Base-by-base conservation (phyloP, 2,329 filamentous ascomycete species). In the Aspergillus persii region DNA sequence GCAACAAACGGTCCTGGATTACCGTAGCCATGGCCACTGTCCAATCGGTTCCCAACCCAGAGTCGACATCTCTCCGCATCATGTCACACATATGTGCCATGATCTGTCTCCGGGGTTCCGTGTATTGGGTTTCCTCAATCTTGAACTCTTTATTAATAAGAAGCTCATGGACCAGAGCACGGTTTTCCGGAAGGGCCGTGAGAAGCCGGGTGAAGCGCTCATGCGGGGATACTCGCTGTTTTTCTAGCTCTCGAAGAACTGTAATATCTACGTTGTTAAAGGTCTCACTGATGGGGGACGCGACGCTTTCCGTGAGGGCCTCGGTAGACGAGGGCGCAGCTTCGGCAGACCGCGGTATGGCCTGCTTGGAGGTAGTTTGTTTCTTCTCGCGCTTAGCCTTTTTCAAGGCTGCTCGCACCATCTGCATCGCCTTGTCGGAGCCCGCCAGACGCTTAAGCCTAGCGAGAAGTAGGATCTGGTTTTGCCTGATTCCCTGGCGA, bases 11-110 rank as follows among this genome's bases (percentile, higher is more conserved):
- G 53, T 82, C 81, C 51, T 84, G 81, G 49, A 89, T 83, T 61
- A 87, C 85, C 50, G 86, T 83, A n/a, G 85, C 86, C 79, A 88
- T 86, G n/a, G 84, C 83, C 26, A 85, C 79, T 15, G 84, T 87
- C 86, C 86, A 89, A 18, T 79, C 73, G 3, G 81, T 79, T 18
- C 82, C 82, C 54, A 83, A 76, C 18, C 83, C 84, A 30, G 80
- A 77, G 63, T 83, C 82, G 52, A 86, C 84, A 56, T 83, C 84
- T 57, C 69, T 76, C 60, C 81, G 82, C 84, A 87, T 87, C 65
- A 79, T 80, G 53, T 81, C 80, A 67, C 84, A 87, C 63, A 86
- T 80, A 63, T 81, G 80, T 53, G 84, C 79, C 72, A 87, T 86
- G 49, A 88, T 75, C 39, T 81, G 79, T 60, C 83, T 81, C 27